Evolutionary conservation across 1,284 basidiomycete genomes (phyloP).

Genomic region (Thelephora terrestris): DNA sequence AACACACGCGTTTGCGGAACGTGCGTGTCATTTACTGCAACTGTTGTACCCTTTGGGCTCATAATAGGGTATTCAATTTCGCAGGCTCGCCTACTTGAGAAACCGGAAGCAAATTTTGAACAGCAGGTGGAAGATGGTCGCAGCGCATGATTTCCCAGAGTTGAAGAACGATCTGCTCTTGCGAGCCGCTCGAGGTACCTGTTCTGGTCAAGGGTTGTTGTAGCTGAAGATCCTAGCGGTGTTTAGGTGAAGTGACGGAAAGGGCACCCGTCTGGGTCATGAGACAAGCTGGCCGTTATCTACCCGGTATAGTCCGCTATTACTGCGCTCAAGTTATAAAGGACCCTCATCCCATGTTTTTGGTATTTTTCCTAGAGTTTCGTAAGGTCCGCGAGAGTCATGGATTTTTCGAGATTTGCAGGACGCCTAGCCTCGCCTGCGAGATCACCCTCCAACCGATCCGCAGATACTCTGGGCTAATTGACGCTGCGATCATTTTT

Average conservation of each 20-base stretch:
- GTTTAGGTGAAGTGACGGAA: slow-evolving; percentile 73
- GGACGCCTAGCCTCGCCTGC: slow-evolving; percentile 75
- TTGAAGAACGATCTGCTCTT: slow-evolving; percentile 87
- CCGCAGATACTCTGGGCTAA: slow-evolving; percentile 68
- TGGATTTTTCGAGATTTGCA: slow-evolving; percentile 91
- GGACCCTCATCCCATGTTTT: background rate
- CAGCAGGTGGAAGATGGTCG: background rate
- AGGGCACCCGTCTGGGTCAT: slow-evolving; percentile 98
- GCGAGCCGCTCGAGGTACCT: slow-evolving; percentile 73
- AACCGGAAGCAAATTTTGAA: no score
- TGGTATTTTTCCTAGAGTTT: slow-evolving; percentile 52
- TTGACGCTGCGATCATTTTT: slow-evolving; percentile 96
- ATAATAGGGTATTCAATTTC: no score
- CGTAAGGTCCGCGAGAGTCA: slow-evolving; percentile 73
- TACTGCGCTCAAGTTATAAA: background rate
- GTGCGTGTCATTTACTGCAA: no score
- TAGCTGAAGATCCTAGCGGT: background rate
- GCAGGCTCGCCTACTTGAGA: no score
- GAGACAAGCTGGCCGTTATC: slow-evolving; percentile 94
- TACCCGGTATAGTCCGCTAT: slow-evolving; percentile 60
- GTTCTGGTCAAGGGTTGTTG: background rate
- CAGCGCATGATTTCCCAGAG: slow-evolving; percentile 44
- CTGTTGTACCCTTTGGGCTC: no score
- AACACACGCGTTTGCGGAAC: no score
- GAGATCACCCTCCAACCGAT: slow-evolving; percentile 91